Evolutionary conservation across 331 rosid species (phyloP).

Genomic region (Acacia concinna): DNA sequence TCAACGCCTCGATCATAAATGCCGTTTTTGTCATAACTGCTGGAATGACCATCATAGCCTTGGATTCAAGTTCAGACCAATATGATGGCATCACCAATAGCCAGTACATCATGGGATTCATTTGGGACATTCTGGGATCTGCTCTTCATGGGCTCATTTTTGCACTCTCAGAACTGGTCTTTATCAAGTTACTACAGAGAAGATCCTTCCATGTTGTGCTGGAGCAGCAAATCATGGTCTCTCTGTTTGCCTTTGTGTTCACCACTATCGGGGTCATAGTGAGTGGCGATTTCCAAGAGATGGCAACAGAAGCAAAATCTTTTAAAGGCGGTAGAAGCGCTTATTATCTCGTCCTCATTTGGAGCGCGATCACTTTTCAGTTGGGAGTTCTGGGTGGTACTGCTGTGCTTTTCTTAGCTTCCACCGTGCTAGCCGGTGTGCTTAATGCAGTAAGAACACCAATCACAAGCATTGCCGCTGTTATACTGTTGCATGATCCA

Average conservation of each 20-base stretch:
- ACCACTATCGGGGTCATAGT: conserved; percentile 67
- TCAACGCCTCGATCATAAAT: conserved; percentile 70
- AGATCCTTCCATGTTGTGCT: conserved; percentile 84
- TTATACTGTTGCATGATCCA: conserved; percentile 69
- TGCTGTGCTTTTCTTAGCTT: conserved; percentile 77
- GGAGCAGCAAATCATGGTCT: conserved; percentile 92
- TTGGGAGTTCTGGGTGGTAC: conserved; percentile 79
- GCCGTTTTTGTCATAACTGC: conserved; percentile 68
- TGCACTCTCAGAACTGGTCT: conserved; percentile 81
- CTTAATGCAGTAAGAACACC: conserved; percentile 88
- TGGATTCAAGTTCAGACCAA: conserved; percentile 88
- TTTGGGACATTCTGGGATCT: conserved; percentile 89
- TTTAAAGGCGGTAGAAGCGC: conserved; percentile 70
- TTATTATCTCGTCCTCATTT: conserved; percentile 67
- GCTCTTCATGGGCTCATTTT: conserved; percentile 95
- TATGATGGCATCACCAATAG: conserved; percentile 47
- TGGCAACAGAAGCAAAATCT: conserved; percentile 57
- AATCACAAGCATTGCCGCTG: conserved; percentile 83
- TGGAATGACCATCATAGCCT: conserved; percentile 72
- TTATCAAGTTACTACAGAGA: conserved; percentile 60
- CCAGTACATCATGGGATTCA: conserved; percentile 71
- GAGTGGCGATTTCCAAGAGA: conserved; percentile 56
- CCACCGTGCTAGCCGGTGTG: conserved; percentile 74
- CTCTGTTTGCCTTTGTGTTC: conserved; percentile 65
- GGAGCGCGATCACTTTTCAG: conserved; percentile 65